Evolutionary conservation across 2,329 filamentous ascomycete species (phyloP).

Genomic region (Ophiostoma piceae): DNA sequence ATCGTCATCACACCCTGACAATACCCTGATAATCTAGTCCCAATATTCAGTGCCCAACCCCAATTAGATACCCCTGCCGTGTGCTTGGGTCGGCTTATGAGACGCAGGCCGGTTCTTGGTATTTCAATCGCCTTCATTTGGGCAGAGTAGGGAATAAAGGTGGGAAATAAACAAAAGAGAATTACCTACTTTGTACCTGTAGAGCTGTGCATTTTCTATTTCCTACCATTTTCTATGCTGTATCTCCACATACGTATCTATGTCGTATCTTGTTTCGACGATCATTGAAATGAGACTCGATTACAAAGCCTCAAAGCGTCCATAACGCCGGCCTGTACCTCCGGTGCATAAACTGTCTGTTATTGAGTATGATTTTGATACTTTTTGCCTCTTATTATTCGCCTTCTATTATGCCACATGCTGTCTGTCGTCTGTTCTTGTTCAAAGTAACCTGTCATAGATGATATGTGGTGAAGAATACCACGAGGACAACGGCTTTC

Average conservation of each 20-base stretch:
- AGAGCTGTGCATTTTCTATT: neutral
- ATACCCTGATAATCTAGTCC: neutral
- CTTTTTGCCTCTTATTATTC: neutral
- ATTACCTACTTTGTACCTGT: too few relatives aligned
- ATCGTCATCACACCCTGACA: neutral
- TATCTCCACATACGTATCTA: conserved; percentile 9
- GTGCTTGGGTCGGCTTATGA: conserved; percentile 3
- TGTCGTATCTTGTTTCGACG: conserved; percentile 4
- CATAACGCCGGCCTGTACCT: neutral
- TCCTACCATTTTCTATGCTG: neutral
- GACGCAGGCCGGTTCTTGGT: conserved; percentile 1
- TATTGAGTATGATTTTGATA: neutral
- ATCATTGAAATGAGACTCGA: conserved; percentile 1
- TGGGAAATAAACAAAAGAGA: too few relatives aligned
- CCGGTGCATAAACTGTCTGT: neutral
- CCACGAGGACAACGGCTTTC: neutral
- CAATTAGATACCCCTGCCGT: neutral
- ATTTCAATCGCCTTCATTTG: neutral
- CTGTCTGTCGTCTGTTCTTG: neutral
- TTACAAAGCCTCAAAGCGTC: neutral
- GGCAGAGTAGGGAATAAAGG: neutral
- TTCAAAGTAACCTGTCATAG: conserved; percentile 1
- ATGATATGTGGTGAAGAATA: conserved; percentile 11
- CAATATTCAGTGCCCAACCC: neutral
- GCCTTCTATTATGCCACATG: neutral